These are phyloP conservation scores for Tricholoma terreum DNA, from an alignment of 768 basidiomycete genomes.

Conservation along the genomic window DNA sequence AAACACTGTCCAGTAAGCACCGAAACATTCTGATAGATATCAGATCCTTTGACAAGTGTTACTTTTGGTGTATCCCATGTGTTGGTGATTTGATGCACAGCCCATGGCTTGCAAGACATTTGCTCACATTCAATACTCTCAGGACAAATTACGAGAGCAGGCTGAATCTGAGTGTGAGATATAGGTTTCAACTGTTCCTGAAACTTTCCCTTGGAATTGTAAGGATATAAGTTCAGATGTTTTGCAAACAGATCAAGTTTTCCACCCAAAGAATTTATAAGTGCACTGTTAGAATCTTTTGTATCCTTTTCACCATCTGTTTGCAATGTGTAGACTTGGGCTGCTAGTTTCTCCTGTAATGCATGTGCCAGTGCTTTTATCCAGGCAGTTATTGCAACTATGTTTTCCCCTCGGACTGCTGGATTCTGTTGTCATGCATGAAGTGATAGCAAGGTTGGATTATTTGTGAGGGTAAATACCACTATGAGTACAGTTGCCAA, in stretches of 20 bases:
- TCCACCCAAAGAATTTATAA: background rate
- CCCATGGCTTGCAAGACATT: background rate
- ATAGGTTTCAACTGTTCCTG: background rate
- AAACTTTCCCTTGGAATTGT: background rate
- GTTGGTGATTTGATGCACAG: background rate
- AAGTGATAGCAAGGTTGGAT: conserved; percentile 11
- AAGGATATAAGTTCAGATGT: background rate
- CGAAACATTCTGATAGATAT: background rate
- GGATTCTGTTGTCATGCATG: conserved; percentile 14
- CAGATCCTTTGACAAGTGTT: background rate
- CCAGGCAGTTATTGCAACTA: conserved; percentile 5
- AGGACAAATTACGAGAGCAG: background rate
- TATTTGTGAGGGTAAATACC: conserved; percentile 9
- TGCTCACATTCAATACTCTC: background rate
- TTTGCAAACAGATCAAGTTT: background rate
- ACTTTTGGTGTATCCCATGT: background rate
- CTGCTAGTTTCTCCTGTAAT: background rate
- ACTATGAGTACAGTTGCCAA: conserved; percentile 13
- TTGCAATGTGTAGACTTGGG: background rate
- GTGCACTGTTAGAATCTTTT: background rate
- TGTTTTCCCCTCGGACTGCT: background rate
- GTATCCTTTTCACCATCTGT: background rate
- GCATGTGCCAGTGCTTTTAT: conserved; percentile 11
- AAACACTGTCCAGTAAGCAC: background rate
- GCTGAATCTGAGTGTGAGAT: background rate